Evolutionary conservation across 106 monocot species (phyloP).

Genomic region (Apostasia ramifera): DNA sequence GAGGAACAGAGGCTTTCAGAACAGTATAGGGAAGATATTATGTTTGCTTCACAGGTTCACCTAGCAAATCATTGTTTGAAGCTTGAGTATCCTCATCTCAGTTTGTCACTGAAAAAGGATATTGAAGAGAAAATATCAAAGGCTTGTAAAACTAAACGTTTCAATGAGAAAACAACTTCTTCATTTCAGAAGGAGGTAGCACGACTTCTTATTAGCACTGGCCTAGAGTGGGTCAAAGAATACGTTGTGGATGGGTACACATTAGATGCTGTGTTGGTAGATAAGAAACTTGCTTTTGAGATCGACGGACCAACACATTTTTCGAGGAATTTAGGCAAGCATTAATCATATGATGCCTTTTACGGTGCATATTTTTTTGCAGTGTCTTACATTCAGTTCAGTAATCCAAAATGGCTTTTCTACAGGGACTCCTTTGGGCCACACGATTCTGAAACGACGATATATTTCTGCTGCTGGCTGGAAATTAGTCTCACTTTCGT

Average conservation of each 20-base stretch:
- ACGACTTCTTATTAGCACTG: slow-evolving; percentile 77
- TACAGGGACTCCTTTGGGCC: slow-evolving; percentile 79
- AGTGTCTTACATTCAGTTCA: background rate
- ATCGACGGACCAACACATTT: slow-evolving; percentile 97
- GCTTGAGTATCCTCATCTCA: slow-evolving; percentile 68
- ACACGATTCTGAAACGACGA: slow-evolving; percentile 75
- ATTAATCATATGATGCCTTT: background rate
- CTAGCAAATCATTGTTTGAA: slow-evolving; percentile 87
- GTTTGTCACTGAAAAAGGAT: slow-evolving; percentile 39
- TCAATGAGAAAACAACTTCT: slow-evolving; percentile 85
- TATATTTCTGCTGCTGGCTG: slow-evolving; percentile 85
- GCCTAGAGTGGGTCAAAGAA: slow-evolving; percentile 82
- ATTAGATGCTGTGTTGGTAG: slow-evolving; percentile 71
- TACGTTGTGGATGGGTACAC: slow-evolving; percentile 82
- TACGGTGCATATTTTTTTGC: background rate
- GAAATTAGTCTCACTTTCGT: slow-evolving; percentile 80
- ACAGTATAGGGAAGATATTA: slow-evolving; percentile 80
- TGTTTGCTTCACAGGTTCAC: slow-evolving; percentile 86
- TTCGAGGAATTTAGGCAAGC: slow-evolving; percentile 79
- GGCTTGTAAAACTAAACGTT: slow-evolving; percentile 76
- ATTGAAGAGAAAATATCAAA: slow-evolving; percentile 72
- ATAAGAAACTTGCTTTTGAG: slow-evolving; percentile 88
- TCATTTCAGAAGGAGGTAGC: slow-evolving; percentile 95
- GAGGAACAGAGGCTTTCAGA: slow-evolving; percentile 57
- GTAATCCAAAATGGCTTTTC: slow-evolving; percentile 1